Percentiles rank a stretch among this genome's conserved stretches.
Conservation (phyloP, 163 green algal genomes). For the Trebouxiophyceae sp. region DNA sequence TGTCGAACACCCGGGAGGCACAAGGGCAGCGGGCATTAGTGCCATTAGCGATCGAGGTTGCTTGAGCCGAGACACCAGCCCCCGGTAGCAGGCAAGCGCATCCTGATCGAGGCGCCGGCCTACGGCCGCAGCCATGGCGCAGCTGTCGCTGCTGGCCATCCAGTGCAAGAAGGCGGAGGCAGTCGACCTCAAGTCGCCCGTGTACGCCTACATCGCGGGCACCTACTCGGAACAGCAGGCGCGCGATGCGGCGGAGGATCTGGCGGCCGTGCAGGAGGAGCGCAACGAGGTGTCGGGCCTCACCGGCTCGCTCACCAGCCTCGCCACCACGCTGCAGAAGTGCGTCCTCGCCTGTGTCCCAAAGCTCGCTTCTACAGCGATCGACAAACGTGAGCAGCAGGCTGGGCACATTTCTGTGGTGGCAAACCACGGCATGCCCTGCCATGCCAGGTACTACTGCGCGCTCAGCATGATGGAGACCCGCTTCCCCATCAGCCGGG, state of each 20-base stretch:
- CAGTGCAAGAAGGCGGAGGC: conserved; percentile 73
- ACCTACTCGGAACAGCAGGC: conserved; percentile 50
- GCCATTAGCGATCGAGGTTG: background rate
- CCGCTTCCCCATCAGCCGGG: conserved; percentile 82
- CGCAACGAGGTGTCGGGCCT: conserved; percentile 41
- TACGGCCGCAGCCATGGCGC: background rate
- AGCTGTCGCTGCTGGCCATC: conserved; percentile 43
- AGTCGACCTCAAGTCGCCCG: conserved; percentile 61
- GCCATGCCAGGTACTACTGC: conserved; percentile 68
- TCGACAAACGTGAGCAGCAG: too few species aligned
- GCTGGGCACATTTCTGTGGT: too few species aligned
- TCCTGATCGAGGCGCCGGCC: too few species aligned
- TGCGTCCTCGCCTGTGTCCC: too few species aligned
- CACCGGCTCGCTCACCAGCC: conserved; percentile 28
- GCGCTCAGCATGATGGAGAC: conserved; percentile 76
- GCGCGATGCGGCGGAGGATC: conserved; percentile 62
- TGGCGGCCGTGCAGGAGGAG: conserved; percentile 55
- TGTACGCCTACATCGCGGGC: conserved; percentile 56
- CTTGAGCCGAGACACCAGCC: background rate
- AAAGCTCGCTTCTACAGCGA: too few species aligned
- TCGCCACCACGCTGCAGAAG: conserved; percentile 55
- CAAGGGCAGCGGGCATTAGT: too few species aligned
- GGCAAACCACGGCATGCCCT: too few species aligned
- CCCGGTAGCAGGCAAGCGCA: too few species aligned
- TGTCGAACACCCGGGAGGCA: too few species aligned